phyloP scores from a whole-genome alignment of 129 eudicot species.

The Flaveria trinervia region DNA sequence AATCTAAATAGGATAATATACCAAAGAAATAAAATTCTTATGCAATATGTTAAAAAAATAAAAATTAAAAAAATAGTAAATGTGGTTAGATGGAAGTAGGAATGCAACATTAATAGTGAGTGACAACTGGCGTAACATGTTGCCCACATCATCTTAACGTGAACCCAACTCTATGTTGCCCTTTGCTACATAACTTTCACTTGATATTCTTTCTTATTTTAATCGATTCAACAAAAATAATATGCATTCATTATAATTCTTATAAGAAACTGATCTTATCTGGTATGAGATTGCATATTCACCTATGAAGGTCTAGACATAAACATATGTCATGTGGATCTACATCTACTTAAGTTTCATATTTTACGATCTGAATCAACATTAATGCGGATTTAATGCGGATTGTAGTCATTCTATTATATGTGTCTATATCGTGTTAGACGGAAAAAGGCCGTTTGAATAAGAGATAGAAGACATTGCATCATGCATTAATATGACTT shows the following conservation, averaged over 20 bases:
- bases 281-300: too few species aligned
- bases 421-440: too few species aligned
- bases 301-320: too few species aligned
- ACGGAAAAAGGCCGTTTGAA: too few species aligned
- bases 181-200: slow-evolving; percentile 9
- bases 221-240: background rate
- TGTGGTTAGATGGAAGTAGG: slow-evolving; percentile 26
- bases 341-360: too few species aligned
- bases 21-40: background rate
- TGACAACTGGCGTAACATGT: slow-evolving; percentile 34
- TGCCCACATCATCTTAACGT: slow-evolving; percentile 38
- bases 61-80: background rate
- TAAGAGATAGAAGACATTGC: too few species aligned
- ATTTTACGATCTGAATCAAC: too few species aligned
- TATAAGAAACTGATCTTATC: background rate
- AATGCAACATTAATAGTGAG: slow-evolving; percentile 31
- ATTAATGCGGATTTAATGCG: too few species aligned
- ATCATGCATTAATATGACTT: too few species aligned
- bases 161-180: slow-evolving; percentile 27
- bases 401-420: too few species aligned
- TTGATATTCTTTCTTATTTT: background rate
- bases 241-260: background rate
- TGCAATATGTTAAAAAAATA: background rate
- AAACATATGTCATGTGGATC: too few species aligned
- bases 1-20: background rate